phyloP scores from a whole-genome alignment of 129 eudicot genomes.

The Silybum marianum region DNA sequence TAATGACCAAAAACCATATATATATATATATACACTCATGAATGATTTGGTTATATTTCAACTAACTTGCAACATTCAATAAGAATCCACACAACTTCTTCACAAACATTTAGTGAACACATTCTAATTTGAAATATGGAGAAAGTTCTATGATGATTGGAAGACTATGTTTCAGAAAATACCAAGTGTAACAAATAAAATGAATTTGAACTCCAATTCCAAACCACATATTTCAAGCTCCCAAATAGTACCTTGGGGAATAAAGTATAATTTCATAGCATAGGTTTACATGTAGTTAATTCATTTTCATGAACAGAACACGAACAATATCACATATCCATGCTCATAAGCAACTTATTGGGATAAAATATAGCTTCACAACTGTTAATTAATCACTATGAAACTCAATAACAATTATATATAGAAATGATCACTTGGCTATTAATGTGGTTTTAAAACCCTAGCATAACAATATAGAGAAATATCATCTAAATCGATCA shows the following conservation, averaged over 20 bases:
- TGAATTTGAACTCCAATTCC: too few species aligned
- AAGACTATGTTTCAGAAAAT: background rate
- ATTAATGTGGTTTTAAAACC: background rate
- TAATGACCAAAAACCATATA: background rate
- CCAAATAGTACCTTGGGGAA: background rate
- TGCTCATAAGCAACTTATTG: constrained; percentile 14
- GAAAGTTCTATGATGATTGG: too few species aligned
- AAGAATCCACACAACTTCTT: background rate
- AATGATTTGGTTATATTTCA: background rate
- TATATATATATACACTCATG: background rate
- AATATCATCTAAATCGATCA: constrained; percentile 1
- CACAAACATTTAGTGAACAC: background rate
- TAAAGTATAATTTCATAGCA: background rate
- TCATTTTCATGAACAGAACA: background rate
- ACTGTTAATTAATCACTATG: background rate
- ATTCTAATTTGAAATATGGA: background rate
- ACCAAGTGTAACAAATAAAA: too few species aligned
- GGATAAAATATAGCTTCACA: background rate
- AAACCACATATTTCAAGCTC: background rate
- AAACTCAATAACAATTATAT: background rate
- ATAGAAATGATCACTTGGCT: background rate
- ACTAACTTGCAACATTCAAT: background rate
- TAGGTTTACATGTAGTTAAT: background rate
- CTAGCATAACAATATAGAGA: background rate
- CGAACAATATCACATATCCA: background rate